These are phyloP conservation scores for Nothophoma quercina DNA, from an alignment of 2,329 filamentous ascomycete species.

Conservation along the genomic window DNA sequence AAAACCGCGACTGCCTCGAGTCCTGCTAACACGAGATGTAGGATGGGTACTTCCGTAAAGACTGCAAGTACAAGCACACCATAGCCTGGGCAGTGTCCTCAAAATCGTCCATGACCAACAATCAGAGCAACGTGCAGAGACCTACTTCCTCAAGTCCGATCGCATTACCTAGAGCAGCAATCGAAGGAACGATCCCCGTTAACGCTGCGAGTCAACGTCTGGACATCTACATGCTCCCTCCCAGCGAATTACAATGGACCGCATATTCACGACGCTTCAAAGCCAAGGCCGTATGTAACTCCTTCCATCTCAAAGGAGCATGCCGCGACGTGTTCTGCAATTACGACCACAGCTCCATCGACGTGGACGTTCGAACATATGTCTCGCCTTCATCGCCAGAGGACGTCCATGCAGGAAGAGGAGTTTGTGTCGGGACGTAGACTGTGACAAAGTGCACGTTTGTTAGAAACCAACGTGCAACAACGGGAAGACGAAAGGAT, in stretches of 20 bases:
- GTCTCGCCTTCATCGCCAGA: not conserved
- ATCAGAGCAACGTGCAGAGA: not conserved
- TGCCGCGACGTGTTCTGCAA: too few species aligned
- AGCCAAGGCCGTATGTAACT: not conserved
- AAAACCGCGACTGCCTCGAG: too few species aligned
- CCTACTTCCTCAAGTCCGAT: not conserved
- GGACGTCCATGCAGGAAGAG: not conserved
- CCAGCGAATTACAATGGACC: not conserved
- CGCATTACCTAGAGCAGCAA: not conserved
- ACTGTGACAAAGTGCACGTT: not conserved
- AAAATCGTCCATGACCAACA: not conserved
- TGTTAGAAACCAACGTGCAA: not conserved
- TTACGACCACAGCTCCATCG: too few species aligned
- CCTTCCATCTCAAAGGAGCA: not conserved
- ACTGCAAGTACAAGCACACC: not conserved
- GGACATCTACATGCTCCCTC: not conserved
- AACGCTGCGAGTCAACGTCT: not conserved
- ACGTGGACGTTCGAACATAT: too few species aligned
- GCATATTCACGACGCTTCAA: not conserved
- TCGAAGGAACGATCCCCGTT: not conserved
- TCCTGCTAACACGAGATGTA: not conserved
- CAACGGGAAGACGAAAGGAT: not conserved
- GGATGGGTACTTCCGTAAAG: not conserved
- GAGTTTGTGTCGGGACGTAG: not conserved
- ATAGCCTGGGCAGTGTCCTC: not conserved